Percentiles rank a stretch among this genome's conserved stretches.
Evolutionary conservation across 2,329 filamentous ascomycete genomes (phyloP).

Genomic region (Penicillium sp.): DNA sequence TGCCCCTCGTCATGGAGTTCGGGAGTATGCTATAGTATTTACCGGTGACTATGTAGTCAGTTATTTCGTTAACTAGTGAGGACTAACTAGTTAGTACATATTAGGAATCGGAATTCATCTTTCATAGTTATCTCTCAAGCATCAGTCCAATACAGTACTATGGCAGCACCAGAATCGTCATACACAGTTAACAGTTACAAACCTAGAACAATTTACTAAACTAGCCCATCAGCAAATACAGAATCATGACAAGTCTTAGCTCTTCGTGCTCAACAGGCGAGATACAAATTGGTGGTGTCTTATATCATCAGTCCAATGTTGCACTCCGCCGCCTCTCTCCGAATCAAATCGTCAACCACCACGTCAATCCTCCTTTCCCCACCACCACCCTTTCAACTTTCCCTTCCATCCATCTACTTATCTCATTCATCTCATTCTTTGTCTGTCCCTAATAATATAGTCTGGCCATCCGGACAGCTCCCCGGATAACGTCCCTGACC

Average conservation of each 20-base stretch:
- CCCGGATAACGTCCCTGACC: slow-evolving; percentile 4
- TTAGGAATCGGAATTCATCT: too few relatives aligned
- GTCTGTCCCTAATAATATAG: slow-evolving; percentile 1
- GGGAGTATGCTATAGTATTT: neutral
- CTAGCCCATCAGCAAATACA: neutral
- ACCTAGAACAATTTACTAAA: neutral
- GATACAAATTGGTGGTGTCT: slow-evolving; percentile 1
- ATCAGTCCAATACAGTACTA: neutral
- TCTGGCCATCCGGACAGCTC: slow-evolving; percentile 4
- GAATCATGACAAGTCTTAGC: neutral
- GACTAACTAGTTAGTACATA: too few relatives aligned
- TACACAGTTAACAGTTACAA: neutral
- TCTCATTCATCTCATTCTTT: neutral
- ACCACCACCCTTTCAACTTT: slow-evolving; percentile 6
- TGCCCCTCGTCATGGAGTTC: neutral
- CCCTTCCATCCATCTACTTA: slow-evolving; percentile 1
- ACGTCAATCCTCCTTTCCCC: slow-evolving; percentile 6
- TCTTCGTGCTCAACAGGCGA: neutral
- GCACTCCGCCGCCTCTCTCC: slow-evolving; percentile 35
- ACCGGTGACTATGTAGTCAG: too few relatives aligned
- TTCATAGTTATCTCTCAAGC: neutral
- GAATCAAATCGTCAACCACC: slow-evolving; percentile 27
- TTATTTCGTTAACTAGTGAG: too few relatives aligned
- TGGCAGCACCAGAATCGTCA: neutral
- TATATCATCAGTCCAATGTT: slow-evolving; percentile 23